These are phyloP conservation scores for Rhododendron griersonianum DNA, from an alignment of 148 eudicot species.

Conservation along the genomic window DNA sequence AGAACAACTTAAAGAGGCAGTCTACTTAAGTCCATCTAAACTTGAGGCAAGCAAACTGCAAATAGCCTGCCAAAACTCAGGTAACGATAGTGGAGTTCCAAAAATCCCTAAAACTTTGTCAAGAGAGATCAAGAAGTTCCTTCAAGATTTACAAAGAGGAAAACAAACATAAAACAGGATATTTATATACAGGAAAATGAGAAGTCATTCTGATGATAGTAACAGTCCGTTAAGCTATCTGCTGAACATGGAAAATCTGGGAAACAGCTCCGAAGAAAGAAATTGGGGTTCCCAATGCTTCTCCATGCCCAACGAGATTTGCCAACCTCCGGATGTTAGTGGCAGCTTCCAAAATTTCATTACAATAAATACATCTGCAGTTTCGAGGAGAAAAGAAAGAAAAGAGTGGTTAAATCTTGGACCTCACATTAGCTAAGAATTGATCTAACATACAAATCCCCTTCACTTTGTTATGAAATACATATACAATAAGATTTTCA, in stretches of 20 bases:
- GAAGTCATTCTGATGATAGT: background rate
- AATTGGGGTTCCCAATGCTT: background rate
- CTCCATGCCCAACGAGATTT: background rate
- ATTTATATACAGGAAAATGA: background rate
- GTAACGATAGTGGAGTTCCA: background rate
- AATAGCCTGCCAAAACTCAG: background rate
- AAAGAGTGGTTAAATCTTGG: background rate
- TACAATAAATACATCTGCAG: background rate
- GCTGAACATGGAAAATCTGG: background rate
- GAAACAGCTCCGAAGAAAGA: background rate
- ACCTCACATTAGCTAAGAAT: background rate
- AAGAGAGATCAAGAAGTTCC: background rate
- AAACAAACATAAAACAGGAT: background rate
- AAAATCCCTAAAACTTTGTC: background rate
- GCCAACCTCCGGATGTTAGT: background rate
- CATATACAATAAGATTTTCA: background rate
- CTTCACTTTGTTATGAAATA: background rate
- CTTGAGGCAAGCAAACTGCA: background rate
- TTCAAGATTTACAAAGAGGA: background rate
- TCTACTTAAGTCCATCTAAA: background rate
- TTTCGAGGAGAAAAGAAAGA: background rate
- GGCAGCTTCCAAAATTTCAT: background rate
- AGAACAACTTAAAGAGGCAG: background rate
- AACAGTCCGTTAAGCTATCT: background rate
- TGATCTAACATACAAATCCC: background rate